A percentile compares a stretch with the other conserved stretches of the same genome.
phyloP scores from a whole-genome alignment of 2,329 filamentous ascomycete genomes.

The Neoarthrinium moseri region DNA sequence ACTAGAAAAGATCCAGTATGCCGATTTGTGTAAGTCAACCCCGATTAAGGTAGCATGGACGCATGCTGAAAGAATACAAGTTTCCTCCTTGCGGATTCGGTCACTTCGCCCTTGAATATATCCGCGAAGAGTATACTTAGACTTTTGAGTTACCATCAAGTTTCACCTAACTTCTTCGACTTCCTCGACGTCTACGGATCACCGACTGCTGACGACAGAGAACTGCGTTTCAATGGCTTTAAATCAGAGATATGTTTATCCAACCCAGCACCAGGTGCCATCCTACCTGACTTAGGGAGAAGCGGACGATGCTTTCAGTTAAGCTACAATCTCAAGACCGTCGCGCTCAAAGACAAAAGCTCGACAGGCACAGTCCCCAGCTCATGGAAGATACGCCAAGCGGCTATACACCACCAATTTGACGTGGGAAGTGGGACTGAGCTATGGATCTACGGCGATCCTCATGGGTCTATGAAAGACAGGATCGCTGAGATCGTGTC shows the following conservation, averaged over 20 bases:
- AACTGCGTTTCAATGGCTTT: not conserved
- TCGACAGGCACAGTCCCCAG: not conserved
- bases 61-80: not conserved
- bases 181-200: not conserved
- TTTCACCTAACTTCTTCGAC: not conserved
- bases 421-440: not conserved
- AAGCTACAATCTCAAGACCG: not conserved
- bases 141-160: conserved; percentile 3
- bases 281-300: not conserved
- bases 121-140: not conserved
- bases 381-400: not conserved
- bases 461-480: not conserved
- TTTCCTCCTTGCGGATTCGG: not conserved
- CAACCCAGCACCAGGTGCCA: not conserved
- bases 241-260: not conserved
- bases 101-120: not conserved
- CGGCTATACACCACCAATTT: not conserved
- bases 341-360: not conserved
- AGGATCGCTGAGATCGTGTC: not conserved
- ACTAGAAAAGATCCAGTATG: not conserved
- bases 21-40: not conserved
- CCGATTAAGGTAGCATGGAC: no score
- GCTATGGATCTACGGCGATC: not conserved
- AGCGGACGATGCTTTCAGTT: not conserved
- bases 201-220: not conserved